Conservation (phyloP, 352 stramenopile genomes). For the Pythium sp. region DNA sequence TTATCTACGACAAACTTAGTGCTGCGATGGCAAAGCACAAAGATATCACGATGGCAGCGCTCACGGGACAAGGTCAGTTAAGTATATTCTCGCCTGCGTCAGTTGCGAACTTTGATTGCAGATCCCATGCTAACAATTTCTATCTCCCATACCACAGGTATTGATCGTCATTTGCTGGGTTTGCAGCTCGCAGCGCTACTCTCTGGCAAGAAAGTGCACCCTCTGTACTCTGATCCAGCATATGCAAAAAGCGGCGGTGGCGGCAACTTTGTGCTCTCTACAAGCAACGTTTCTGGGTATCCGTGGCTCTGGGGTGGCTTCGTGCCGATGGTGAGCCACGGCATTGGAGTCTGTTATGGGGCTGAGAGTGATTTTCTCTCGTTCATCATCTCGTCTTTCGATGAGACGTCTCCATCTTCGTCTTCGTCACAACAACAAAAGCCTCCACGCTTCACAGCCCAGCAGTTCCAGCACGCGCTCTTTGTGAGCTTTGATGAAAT, state of each 20-base stretch:
- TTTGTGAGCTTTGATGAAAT: slow-evolving; percentile 64
- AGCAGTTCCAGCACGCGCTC: slow-evolving; percentile 43
- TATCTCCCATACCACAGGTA: slow-evolving; percentile 26
- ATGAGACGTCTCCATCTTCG: slow-evolving; percentile 24
- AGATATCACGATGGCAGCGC: slow-evolving; percentile 71
- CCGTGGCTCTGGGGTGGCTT: slow-evolving; percentile 95
- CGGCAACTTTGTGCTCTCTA: slow-evolving; percentile 92
- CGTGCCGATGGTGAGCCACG: slow-evolving; percentile 86
- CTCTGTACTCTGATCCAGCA: slow-evolving; percentile 82
- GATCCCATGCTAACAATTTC: background rate
- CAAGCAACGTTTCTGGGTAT: slow-evolving; percentile 93
- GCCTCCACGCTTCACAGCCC: slow-evolving; percentile 30
- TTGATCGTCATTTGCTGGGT: slow-evolving; percentile 93
- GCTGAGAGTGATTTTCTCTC: slow-evolving; percentile 88
- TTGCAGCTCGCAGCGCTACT: slow-evolving; percentile 84
- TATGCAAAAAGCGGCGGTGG: slow-evolving; percentile 83
- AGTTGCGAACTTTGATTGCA: background rate
- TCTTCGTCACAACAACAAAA: slow-evolving; percentile 1
- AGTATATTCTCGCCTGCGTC: background rate
- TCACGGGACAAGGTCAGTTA: slow-evolving; percentile 50
- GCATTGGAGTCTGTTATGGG: slow-evolving; percentile 93
- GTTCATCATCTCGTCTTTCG: slow-evolving; percentile 92
- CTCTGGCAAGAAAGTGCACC: slow-evolving; percentile 56
- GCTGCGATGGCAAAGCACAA: slow-evolving; percentile 85
- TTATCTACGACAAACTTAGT: slow-evolving; percentile 58